A percentile compares a stretch with the other conserved stretches of the same genome.
Evolutionary conservation across 495 filamentous ascomycete genomes (phyloP).

Genomic region (Penicillium ucsense): DNA sequence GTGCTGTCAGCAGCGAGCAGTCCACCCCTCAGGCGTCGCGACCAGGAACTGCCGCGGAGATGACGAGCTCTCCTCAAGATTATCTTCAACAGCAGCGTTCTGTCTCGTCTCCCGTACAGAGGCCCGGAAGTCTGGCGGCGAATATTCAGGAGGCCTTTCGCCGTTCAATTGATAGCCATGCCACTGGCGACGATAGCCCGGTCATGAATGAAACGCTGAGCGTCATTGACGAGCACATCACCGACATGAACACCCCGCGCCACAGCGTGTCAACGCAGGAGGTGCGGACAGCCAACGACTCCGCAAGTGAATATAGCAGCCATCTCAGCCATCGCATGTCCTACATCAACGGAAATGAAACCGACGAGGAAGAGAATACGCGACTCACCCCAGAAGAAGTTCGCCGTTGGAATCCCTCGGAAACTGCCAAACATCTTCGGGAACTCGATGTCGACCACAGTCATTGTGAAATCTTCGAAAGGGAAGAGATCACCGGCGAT

Average conservation of each 20-base stretch:
- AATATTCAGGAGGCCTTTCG: constrained; percentile 39
- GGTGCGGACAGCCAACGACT: constrained; percentile 58
- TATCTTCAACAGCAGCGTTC: constrained; percentile 31
- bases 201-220: constrained; percentile 95
- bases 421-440: constrained; percentile 81
- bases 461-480: constrained; percentile 87
- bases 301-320: constrained; percentile 81
- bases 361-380: constrained; percentile 57
- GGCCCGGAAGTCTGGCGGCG: constrained; percentile 24
- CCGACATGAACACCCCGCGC: constrained; percentile 73
- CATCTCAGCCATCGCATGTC: constrained; percentile 68
- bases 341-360: constrained; percentile 83
- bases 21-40: constrained; percentile 40
- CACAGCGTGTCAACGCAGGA: constrained; percentile 44
- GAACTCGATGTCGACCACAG: constrained; percentile 67
- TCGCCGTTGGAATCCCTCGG: constrained; percentile 59
- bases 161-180: constrained; percentile 33
- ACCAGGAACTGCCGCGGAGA: constrained; percentile 30
- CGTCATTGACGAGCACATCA: constrained; percentile 97
- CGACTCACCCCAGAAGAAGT: constrained; percentile 54
- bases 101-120: constrained; percentile 33
- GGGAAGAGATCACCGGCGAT: constrained; percentile 93
- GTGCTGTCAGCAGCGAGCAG: constrained; percentile 26
- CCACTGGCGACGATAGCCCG: constrained; percentile 53
- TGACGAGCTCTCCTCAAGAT: constrained; percentile 11